Base-by-base conservation (phyloP, 2,329 filamentous ascomycete genomes). In the Colletotrichum sublineola region DNA sequence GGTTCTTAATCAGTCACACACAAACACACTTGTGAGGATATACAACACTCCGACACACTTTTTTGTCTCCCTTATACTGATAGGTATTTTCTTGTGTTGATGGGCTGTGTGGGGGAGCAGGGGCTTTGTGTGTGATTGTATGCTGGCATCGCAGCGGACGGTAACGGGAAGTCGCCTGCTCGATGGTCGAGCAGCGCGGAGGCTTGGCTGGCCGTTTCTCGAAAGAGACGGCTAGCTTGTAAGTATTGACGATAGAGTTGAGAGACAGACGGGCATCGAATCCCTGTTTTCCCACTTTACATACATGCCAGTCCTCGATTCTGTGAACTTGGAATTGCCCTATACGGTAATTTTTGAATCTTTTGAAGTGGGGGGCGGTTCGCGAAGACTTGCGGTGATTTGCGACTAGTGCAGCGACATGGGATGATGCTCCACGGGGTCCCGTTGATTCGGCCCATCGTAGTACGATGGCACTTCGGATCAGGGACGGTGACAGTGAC, bases 1-100 rank as follows among this genome's bases (percentile, higher is more conserved):
- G 73, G 71, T 75, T 72, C 64, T 66, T 72, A 75, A 74, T 74
- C 66, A 73, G 66, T 64, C 66, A 73, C 70, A 72, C 44, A 48
- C 38, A 63, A 64, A 71, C 70, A 69, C 44, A 48, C 31, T 71
- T 66, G 62, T 36, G 38, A 71, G 63, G 67, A 67, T 63, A 73
- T 60, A 71, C 60, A 65, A 57, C 48, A 31, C 66, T 72, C 69
- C 55, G 44, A 72, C 52, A 65, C 69, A 65, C 66, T 53, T 52
- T 62, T 67, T 60, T 48, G 48, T 69, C 61, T 69, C 56, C 40
- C 65, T 67, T 67, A 71, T 50, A 58, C 56, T 63, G 31, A 29
- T 50, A 62, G 70, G 66, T 69, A 72, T 69, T 72, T 69, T 61
- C 58, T 63, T 71, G 71, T 56, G 57, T 73, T 63, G 67, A 53